Conservation (phyloP, 768 basidiomycete genomes). For the Albatrellus ellisii region DNA sequence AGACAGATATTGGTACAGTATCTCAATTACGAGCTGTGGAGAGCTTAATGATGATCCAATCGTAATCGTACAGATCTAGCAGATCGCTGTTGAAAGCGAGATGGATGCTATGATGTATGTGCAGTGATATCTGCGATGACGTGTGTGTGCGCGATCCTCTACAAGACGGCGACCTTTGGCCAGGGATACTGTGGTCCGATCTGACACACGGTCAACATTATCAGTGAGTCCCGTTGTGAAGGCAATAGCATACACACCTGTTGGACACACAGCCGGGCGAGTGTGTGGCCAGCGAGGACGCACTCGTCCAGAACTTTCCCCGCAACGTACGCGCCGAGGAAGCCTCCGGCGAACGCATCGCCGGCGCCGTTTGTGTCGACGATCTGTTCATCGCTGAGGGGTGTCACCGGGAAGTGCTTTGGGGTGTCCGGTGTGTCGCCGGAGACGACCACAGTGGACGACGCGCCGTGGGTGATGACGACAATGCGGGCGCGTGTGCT, state of each 20-base stretch:
- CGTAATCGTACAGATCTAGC: slow-evolving; percentile 9
- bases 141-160: background rate
- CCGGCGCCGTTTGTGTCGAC: slow-evolving; percentile 98
- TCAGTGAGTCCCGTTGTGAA: slow-evolving; percentile 1
- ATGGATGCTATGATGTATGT: slow-evolving; percentile 6
- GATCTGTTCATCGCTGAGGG: slow-evolving; percentile 49
- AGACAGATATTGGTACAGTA: too few species aligned
- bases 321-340: slow-evolving; percentile 72
- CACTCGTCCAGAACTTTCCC: slow-evolving; percentile 70
- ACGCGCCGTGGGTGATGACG: slow-evolving; percentile 82
- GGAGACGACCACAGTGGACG: slow-evolving; percentile 65
- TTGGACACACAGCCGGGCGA: slow-evolving; percentile 78
- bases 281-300: slow-evolving; percentile 75
- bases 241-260: slow-evolving; percentile 33
- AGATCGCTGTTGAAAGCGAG: slow-evolving; percentile 28
- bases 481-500: slow-evolving; percentile 65
- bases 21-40: slow-evolving; percentile 28
- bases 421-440: slow-evolving; percentile 39
- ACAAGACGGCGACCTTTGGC: slow-evolving; percentile 40
- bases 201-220: slow-evolving; percentile 16
- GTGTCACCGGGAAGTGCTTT: slow-evolving; percentile 44
- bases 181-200: slow-evolving; percentile 44
- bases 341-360: slow-evolving; percentile 94
- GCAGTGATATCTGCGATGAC: background rate
- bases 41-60: slow-evolving; percentile 20